Percentiles rank a stretch among this genome's conserved stretches.
These are phyloP conservation scores for Beta lomatogona DNA, from an alignment of 179 eudicot species.

Conservation along the genomic window DNA sequence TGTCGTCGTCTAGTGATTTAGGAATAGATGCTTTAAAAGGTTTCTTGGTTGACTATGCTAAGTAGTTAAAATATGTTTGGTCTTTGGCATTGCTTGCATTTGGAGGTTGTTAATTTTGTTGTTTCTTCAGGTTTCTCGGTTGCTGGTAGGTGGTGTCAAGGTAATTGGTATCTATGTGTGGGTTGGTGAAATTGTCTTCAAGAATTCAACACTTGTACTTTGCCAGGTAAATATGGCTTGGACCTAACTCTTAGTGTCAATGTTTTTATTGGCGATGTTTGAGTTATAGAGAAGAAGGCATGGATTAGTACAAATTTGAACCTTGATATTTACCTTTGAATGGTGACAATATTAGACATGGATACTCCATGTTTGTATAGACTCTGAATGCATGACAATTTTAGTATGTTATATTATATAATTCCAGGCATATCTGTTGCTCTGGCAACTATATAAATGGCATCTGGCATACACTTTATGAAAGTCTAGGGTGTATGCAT, in stretches of 20 bases:
- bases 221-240: constrained; percentile 59
- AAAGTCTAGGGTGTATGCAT: too few species aligned
- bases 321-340: neutral
- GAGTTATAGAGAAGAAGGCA: neutral
- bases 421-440: too few species aligned
- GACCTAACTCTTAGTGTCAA: constrained; percentile 6
- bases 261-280: neutral
- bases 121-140: constrained; percentile 68
- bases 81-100: neutral
- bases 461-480: too few species aligned
- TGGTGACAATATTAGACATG: neutral
- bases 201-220: constrained; percentile 74
- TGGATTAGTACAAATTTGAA: neutral
- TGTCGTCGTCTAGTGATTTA: too few species aligned
- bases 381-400: neutral
- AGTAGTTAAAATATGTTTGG: neutral
- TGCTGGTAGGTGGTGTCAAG: constrained; percentile 89
- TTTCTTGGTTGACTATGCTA: neutral
- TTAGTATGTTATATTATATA: too few species aligned
- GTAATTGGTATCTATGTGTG: constrained; percentile 86
- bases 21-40: neutral
- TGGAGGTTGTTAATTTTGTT: neutral
- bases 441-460: too few species aligned
- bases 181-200: constrained; percentile 72
- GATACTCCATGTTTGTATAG: neutral